Evolutionary conservation across 441 rosid genomes (phyloP), one percentile per base, ranked within the genome.

Genomic region (Adansonia madagascariensis): DNA sequence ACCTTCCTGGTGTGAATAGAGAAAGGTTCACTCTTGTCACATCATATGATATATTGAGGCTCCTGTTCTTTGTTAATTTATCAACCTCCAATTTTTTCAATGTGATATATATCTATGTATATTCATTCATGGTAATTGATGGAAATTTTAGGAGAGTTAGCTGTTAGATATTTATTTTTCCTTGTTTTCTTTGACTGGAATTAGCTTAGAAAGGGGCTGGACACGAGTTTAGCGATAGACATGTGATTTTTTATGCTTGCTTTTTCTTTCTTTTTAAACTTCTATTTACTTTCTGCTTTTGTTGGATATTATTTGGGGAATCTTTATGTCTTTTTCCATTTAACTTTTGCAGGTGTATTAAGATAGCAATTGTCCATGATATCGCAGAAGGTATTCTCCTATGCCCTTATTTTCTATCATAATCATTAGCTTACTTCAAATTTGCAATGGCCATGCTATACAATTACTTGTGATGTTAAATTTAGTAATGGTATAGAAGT

Each of bases 281-380:
- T 61, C 18, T 27, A 57, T 75, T 64, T 56, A 8, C 12, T 20
- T 24, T 43, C 2, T 73, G 63, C 74, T 22, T 56, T 61, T 53
- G 65, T 74, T 79, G 74, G 17, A 7, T 67, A 20, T 57, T 67
- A 55, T 50, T 47, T n/a, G 20, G 44, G 8, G 31, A 68, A 52
- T 20, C 17, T 52, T 57, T 78, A 60, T 74, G 69, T 53, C 31
- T 67, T 31, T 47, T 53, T 75, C 61, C 52, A 39, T 80, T 63
- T 65, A 71, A 52, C 60, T 8, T 20, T 3, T 68, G 75, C 91
- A 91, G 91, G 87, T 91, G 94, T 81, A 89, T 91, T 31, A 91
- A 91, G 83, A 89, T 91, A 79, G 92, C 94, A 35, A 89, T 91
- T 71, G 90, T 91, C 79, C 94, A 89, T 85, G 92, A 91, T 76